A percentile compares a stretch with the other conserved stretches of the same genome.
Evolutionary conservation across 257 asterid species (phyloP).

Genomic region (Echium plantagineum): DNA sequence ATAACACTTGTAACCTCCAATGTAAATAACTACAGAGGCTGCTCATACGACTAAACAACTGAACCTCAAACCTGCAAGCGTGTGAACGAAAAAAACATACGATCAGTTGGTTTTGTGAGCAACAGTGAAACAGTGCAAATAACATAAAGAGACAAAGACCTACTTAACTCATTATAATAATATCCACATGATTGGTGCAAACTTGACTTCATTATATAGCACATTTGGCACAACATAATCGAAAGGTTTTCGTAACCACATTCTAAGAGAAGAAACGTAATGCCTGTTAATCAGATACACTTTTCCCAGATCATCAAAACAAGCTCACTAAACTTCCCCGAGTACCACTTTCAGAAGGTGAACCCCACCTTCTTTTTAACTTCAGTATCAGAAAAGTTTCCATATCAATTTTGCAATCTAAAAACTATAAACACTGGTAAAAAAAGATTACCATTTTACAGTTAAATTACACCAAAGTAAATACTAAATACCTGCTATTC

Average conservation of each 20-base stretch:
- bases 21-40: conserved; percentile 13
- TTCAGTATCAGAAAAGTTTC: too few relatives aligned
- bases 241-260: background rate
- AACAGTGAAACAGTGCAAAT: too few relatives aligned
- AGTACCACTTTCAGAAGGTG: background rate
- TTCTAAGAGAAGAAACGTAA: background rate
- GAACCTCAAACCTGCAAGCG: conserved; percentile 10
- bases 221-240: background rate
- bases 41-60: conserved; percentile 5
- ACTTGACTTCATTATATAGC: background rate
- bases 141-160: too few relatives aligned
- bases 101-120: too few relatives aligned
- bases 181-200: background rate
- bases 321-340: background rate
- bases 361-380: too few relatives aligned
- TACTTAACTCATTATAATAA: too few relatives aligned
- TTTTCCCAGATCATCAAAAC: background rate
- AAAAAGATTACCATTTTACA: background rate
- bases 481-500: background rate
- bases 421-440: background rate
- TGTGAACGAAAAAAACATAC: background rate
- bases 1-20: conserved; percentile 12
- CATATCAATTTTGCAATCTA: background rate
- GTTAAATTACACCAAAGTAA: background rate
- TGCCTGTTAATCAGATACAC: background rate